A percentile compares a stretch with the other conserved stretches of the same genome.
phyloP scores from a whole-genome alignment of 2,329 filamentous ascomycete species.

The Chalara sp. region DNA sequence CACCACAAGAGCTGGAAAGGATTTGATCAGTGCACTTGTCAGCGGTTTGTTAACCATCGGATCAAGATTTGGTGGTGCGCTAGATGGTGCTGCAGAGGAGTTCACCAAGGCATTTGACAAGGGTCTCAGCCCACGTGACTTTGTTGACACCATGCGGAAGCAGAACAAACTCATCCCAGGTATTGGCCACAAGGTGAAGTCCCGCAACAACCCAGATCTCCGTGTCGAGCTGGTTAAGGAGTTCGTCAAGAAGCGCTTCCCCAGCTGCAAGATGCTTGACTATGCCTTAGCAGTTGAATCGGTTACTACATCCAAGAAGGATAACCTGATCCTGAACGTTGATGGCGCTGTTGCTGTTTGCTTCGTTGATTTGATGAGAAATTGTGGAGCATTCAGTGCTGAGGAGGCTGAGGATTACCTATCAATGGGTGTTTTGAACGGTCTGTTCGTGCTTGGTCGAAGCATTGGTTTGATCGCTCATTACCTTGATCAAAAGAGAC shows the following conservation, averaged over 20 bases:
- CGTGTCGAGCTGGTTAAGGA: slow-evolving; percentile 99
- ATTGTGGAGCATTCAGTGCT: slow-evolving; percentile 91
- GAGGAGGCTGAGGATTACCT: slow-evolving; percentile 99
- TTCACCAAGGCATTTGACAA: slow-evolving; percentile 98
- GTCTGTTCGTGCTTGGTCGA: slow-evolving; percentile 95
- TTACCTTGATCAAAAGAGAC: slow-evolving; percentile 98
- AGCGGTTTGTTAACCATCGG: slow-evolving; percentile 97
- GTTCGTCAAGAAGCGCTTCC: slow-evolving; percentile 96
- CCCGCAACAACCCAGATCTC: slow-evolving; percentile 98
- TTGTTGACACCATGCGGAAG: slow-evolving; percentile 98
- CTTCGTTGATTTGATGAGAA: slow-evolving; percentile 96
- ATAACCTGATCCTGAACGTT: slow-evolving; percentile 99
- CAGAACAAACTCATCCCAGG: slow-evolving; percentile 99
- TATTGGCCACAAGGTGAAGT: slow-evolving; percentile 99
- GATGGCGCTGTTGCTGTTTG: slow-evolving; percentile 97
- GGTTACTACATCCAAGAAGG: slow-evolving; percentile 99
- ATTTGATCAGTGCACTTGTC: slow-evolving; percentile 91
- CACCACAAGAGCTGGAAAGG: slow-evolving; percentile 97
- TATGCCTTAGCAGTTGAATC: slow-evolving; percentile 97
- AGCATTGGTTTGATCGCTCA: slow-evolving; percentile 99
- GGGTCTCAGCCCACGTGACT: slow-evolving; percentile 95
- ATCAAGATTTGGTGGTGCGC: slow-evolving; percentile 95
- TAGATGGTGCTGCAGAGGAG: slow-evolving; percentile 96
- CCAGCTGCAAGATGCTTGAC: slow-evolving; percentile 95
- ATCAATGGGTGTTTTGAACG: slow-evolving; percentile 98